Conservation (phyloP, 768 basidiomycete species). For the Gloeopeniophorella convolvens region DNA sequence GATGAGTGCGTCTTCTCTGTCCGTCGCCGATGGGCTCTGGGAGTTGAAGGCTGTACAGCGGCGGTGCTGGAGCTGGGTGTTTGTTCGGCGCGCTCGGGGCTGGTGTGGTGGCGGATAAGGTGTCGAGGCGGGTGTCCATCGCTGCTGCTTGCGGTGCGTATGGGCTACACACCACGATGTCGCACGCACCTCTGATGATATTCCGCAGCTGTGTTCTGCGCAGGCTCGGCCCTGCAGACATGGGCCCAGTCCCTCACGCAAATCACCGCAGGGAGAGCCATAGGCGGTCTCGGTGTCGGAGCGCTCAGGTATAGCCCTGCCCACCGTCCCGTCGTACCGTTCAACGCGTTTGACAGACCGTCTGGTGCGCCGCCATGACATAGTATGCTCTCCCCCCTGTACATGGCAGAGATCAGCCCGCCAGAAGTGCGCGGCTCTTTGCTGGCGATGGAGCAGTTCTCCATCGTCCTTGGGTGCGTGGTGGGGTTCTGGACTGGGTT, state of each 20-base stretch:
- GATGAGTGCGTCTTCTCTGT: constrained; percentile 51
- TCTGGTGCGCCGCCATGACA: not conserved
- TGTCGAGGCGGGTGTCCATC: constrained; percentile 63
- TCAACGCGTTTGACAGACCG: constrained; percentile 4
- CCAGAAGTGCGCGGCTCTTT: constrained; percentile 76
- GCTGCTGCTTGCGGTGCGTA: constrained; percentile 57
- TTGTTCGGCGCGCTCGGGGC: constrained; percentile 66
- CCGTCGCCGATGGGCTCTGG: not conserved
- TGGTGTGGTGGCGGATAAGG: constrained; percentile 62
- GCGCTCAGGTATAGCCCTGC: constrained; percentile 34
- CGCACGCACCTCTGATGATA: not conserved
- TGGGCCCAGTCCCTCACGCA: constrained; percentile 49
- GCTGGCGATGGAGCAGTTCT: constrained; percentile 72
- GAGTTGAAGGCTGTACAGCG: constrained; percentile 36
- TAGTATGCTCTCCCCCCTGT: constrained; percentile 75
- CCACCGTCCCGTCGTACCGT: not conserved
- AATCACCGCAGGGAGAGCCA: constrained; percentile 61
- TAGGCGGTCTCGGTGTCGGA: constrained; percentile 80
- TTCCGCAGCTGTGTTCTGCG: constrained; percentile 53
- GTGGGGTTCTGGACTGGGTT: constrained; percentile 82
- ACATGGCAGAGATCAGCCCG: constrained; percentile 81
- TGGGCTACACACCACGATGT: not conserved
- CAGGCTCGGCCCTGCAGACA: constrained; percentile 67
- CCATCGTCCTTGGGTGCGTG: constrained; percentile 77
- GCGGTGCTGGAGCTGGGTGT: constrained; percentile 70